phyloP scores from a whole-genome alignment of 371 early-diverging fungal species.

The Mortierella sp. region DNA sequence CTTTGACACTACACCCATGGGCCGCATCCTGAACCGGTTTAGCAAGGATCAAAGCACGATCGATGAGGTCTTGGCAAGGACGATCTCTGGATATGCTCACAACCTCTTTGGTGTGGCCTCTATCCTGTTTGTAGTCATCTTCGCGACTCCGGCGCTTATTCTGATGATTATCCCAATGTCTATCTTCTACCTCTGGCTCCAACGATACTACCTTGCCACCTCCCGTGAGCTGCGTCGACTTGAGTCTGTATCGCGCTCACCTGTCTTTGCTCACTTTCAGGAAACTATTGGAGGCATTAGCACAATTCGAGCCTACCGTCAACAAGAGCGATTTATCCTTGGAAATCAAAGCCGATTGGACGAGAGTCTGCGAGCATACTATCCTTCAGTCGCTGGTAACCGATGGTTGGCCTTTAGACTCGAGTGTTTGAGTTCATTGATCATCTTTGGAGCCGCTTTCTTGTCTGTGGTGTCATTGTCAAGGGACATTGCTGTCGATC shows the following conservation, averaged over 20 bases:
- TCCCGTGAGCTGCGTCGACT: conserved; percentile 81
- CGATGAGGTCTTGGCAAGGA: conserved; percentile 74
- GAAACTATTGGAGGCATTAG: conserved; percentile 75
- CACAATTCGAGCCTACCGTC: conserved; percentile 78
- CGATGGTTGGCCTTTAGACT: conserved; percentile 90
- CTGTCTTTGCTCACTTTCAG: conserved; percentile 83
- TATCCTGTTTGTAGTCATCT: conserved; percentile 5
- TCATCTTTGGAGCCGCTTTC: conserved; percentile 72
- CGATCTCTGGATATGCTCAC: conserved; percentile 56
- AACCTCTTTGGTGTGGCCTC: neutral
- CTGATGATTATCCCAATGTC: conserved; percentile 11
- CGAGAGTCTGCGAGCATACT: conserved; percentile 67
- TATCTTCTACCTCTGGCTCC: conserved; percentile 8
- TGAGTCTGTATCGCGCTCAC: conserved; percentile 82
- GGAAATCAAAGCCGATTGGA: conserved; percentile 53
- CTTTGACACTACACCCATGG: conserved; percentile 85
- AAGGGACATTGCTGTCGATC: conserved; percentile 59
- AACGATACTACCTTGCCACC: conserved; percentile 58
- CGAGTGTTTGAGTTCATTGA: conserved; percentile 76
- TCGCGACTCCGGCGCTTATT: conserved; percentile 1
- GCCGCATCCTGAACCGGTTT: conserved; percentile 79
- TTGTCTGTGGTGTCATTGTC: conserved; percentile 66
- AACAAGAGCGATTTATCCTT: conserved; percentile 19
- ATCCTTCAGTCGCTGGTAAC: conserved; percentile 63
- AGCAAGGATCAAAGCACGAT: conserved; percentile 67